These are phyloP conservation scores for Pezicula radicicola DNA, from an alignment of 2,329 filamentous ascomycete genomes.

Conservation along the genomic window DNA sequence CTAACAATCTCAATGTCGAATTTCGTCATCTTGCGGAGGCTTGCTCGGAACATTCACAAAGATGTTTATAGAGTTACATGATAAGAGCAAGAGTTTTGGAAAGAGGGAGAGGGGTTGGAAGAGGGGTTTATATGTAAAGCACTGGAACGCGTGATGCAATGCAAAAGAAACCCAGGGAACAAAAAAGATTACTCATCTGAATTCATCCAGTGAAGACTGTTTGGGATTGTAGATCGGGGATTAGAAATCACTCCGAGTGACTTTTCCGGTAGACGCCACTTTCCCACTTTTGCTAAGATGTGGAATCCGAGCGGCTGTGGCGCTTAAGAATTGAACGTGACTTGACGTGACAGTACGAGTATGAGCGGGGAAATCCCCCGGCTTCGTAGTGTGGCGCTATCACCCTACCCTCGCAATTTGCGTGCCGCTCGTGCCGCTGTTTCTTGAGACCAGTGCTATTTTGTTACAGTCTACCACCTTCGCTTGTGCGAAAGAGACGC, in stretches of 20 bases:
- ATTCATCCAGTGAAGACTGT: background rate
- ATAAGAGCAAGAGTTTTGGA: background rate
- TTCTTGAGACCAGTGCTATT: too few relatives aligned
- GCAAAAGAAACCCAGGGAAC: too few relatives aligned
- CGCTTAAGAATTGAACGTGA: background rate
- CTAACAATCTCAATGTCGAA: slow-evolving; percentile 76
- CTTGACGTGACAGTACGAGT: too few relatives aligned
- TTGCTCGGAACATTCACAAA: slow-evolving; percentile 17
- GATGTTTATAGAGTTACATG: background rate
- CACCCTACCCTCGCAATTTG: too few relatives aligned
- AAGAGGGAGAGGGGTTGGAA: background rate
- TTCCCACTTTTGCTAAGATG: background rate
- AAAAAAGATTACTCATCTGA: slow-evolving; percentile 16
- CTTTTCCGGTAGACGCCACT: background rate
- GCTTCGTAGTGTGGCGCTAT: too few relatives aligned
- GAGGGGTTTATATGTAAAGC: background rate
- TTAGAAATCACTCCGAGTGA: slow-evolving; percentile 14
- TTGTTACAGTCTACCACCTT: too few relatives aligned
- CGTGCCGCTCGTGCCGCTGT: too few relatives aligned
- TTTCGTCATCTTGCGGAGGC: slow-evolving; percentile 56
- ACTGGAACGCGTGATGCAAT: background rate
- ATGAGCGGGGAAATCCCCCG: too few relatives aligned
- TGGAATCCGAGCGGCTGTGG: background rate
- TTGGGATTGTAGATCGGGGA: slow-evolving; percentile 11
- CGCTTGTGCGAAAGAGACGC: too few relatives aligned